phyloP scores from a whole-genome alignment of 2,329 filamentous ascomycete genomes.

The Arthroderma sp. region DNA sequence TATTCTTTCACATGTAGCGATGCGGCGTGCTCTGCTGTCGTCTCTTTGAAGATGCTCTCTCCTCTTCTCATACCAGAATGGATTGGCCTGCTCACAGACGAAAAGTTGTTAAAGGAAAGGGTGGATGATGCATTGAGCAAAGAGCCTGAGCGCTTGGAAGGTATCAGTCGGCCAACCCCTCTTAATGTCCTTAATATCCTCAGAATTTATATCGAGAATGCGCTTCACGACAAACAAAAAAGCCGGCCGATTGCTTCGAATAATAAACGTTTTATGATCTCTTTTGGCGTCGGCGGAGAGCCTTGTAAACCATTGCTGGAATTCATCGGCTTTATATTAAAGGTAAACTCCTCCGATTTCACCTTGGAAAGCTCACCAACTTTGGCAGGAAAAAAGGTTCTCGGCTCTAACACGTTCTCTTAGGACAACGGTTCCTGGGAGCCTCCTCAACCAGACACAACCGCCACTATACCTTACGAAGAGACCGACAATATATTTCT shows the following conservation, averaged over 20 bases:
- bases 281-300: constrained; percentile 44
- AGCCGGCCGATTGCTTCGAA: constrained; percentile 42
- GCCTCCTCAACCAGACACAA: constrained; percentile 25
- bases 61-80: constrained; percentile 39
- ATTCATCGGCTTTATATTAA: constrained; percentile 43
- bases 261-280: constrained; percentile 52
- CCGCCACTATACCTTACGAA: constrained; percentile 25
- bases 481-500: constrained; percentile 35
- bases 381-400: not conserved
- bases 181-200: constrained; percentile 45
- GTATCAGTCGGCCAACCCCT: constrained; percentile 37
- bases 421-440: constrained; percentile 30
- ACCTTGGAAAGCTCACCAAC: not conserved
- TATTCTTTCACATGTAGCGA: constrained; percentile 48
- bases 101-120: constrained; percentile 37
- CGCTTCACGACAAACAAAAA: constrained; percentile 36
- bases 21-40: constrained; percentile 39
- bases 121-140: constrained; percentile 39
- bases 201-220: constrained; percentile 47
- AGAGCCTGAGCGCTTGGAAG: constrained; percentile 42
- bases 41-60: constrained; percentile 38
- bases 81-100: constrained; percentile 41
- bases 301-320: constrained; percentile 44
- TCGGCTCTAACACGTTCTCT: not conserved
- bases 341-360: constrained; percentile 21